These are phyloP conservation scores for Psidium friedrichsthalianum DNA, from an alignment of 345 rosid species.

Conservation along the genomic window DNA sequence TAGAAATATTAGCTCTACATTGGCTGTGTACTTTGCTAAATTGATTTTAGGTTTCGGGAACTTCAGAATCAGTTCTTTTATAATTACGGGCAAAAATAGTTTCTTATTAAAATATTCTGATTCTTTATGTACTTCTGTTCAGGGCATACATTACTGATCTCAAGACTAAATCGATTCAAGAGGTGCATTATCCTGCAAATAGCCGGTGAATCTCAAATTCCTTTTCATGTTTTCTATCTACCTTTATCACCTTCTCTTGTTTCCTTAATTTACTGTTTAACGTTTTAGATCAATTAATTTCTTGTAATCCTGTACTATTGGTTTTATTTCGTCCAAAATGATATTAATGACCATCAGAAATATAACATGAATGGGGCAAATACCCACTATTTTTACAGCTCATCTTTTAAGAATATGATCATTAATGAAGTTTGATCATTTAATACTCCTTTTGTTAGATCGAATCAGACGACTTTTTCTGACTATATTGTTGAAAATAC, in stretches of 20 bases:
- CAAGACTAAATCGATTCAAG: conserved; percentile 5
- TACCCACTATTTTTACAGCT: not conserved
- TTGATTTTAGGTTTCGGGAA: not conserved
- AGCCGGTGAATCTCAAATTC: not conserved
- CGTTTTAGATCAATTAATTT: not conserved
- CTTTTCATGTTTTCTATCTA: not conserved
- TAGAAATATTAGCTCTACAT: not conserved
- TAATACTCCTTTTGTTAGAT: not conserved
- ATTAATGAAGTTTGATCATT: not conserved
- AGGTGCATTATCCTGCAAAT: not conserved
- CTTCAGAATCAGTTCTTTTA: not conserved
- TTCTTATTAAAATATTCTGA: not conserved
- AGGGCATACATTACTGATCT: conserved; percentile 12
- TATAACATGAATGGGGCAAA: not conserved
- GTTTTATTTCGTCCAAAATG: not conserved
- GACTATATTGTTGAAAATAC: not conserved
- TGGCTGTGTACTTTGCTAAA: not conserved
- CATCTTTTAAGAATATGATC: not conserved
- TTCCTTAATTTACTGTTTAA: not conserved
- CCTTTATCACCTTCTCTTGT: not conserved
- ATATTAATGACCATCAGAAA: not conserved
- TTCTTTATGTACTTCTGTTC: not conserved
- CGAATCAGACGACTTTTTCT: not conserved
- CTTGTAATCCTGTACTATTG: not conserved
- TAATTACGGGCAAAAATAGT: not conserved